Evolutionary conservation across 805 yeast species (phyloP), one percentile per base, ranked within the genome.

Genomic region (Nakazawaea populi): DNA sequence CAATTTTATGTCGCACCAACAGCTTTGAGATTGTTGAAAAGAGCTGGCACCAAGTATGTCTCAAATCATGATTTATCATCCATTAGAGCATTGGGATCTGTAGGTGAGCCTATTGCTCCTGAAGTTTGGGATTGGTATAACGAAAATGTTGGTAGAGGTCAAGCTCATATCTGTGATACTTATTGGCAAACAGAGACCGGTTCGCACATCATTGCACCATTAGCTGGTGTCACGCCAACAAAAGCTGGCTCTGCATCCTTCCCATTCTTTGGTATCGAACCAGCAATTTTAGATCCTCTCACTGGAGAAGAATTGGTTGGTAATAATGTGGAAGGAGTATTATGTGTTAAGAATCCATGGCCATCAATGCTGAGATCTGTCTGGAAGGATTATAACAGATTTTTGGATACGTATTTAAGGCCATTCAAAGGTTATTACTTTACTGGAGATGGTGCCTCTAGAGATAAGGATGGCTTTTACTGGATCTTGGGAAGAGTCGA

Each of bases 131-230:
- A 85, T 64, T 86, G 94, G 94, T 86, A 85, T 66, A 79, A 80
- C 62, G 85, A 83, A 56, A 73, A 77, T 58, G 79, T 86, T 60
- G 94, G 92, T 60, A 78, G 80, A 63, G 77, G 80, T 48, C 72
- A 83, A 65, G 79, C 87, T 60, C 85, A 86, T 64, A 80, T 87
- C 55, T 75, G 85, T 61, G 96, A 87, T 69, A 87, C 96, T 37
- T 87, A 86, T 74, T 87, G 95, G 95, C 91, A 86, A 73, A 87
- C 96, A 4, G 96, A 87, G 69, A 80, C 89, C 12, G 94, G 94
- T 43, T 82, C 91, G 45, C 94, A 87, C 64, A 72, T 87, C 63
- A 79, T 87, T 54, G 78, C 90, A 40, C 90, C 92, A 53, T 65
- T 87, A 53, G 89, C 94, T 46, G 85, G 83, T 59, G 77, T 85